Base-by-base conservation (phyloP, 208 protist species). In the Leishmania aethiopica region DNA sequence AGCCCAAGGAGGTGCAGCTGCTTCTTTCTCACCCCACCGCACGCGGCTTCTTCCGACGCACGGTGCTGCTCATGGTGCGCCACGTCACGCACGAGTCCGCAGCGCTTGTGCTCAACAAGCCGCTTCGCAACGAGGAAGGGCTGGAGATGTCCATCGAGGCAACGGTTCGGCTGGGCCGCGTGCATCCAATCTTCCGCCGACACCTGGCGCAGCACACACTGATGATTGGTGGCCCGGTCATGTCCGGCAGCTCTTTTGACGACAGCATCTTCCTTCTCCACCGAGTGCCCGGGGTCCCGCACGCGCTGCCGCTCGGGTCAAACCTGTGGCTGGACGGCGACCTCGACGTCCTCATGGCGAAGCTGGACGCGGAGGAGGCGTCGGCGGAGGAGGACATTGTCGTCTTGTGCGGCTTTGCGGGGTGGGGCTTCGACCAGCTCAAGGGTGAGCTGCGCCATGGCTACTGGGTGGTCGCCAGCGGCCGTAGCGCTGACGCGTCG, bases 181-280 rank as follows among this genome's bases (percentile, higher is more conserved):
- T 88, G 11, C 94, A 96, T 80, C 88, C 90, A 13, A 90, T 97
- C 78, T 93, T 92, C 62, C 75, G 78, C 32, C 87, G 89, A 40
- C 84, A 93, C 77, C 88, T 97, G 55, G 57, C 77, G 40, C 80
- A 93, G 77, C 91, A 97, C 84, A 88, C 84, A 15, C 77, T 96
- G 35, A 93, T 97, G 90, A 85, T 96, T 69, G 94, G 94, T 28
- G 94, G 94, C n/a, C 92, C 92, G 17, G 92, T 96, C 37, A 86
- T 93, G 86, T 84, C 85, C 6, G 85, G 90, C 72, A 91, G 87
- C 60, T 83, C 87, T n/a, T 89, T 94, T 67, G 92, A 96, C 57
- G 86, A 92, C 60, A 94, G 84, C 78, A 78, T 96, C 32, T 88
- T 94, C 47, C 86, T 97, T 25, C 85, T 97, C 37, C 94, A 97